Conservation (phyloP, 2,329 filamentous ascomycete species). For the Cladosporium sp. region DNA sequence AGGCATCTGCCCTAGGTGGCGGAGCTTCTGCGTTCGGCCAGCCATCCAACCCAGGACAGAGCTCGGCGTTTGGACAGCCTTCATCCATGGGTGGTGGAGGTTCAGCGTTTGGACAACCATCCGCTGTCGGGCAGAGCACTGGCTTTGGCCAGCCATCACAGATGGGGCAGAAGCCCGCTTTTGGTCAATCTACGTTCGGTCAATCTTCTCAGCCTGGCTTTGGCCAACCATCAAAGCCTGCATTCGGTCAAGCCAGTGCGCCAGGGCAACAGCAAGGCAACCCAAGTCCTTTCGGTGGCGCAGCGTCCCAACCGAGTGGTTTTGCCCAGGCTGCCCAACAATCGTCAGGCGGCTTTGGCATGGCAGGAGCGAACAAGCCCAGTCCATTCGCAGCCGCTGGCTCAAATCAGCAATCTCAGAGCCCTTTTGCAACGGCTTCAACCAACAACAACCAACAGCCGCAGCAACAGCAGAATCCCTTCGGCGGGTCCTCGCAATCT, state of each 20-base stretch:
- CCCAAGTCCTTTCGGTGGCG: constrained; percentile 6
- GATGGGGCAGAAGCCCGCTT: constrained; percentile 17
- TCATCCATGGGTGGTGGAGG: constrained; percentile 17
- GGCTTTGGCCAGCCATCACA: constrained; percentile 29
- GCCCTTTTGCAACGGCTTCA: background rate
- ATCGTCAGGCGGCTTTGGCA: constrained; percentile 3
- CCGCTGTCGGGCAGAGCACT: constrained; percentile 33
- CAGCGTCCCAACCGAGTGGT: constrained; percentile 7
- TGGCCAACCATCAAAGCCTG: constrained; percentile 19
- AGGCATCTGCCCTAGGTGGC: constrained; percentile 12
- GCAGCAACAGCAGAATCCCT: background rate
- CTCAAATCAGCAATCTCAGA: constrained; percentile 1
- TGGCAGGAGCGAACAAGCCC: constrained; percentile 17
- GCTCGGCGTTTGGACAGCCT: constrained; percentile 19
- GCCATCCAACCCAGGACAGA: constrained; percentile 12
- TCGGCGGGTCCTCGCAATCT: constrained; percentile 15
- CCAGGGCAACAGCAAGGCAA: constrained; percentile 25
- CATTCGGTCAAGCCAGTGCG: constrained; percentile 34
- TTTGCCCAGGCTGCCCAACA: constrained; percentile 10
- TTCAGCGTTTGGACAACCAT: constrained; percentile 22
- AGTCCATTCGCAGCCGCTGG: constrained; percentile 7
- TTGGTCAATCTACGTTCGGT: constrained; percentile 23
- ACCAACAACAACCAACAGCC: background rate
- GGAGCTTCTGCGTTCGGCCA: constrained; percentile 18
- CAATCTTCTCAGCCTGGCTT: constrained; percentile 22